These are phyloP conservation scores for Raphanus sativus DNA, from an alignment of 345 rosid genomes.

Conservation along the genomic window DNA sequence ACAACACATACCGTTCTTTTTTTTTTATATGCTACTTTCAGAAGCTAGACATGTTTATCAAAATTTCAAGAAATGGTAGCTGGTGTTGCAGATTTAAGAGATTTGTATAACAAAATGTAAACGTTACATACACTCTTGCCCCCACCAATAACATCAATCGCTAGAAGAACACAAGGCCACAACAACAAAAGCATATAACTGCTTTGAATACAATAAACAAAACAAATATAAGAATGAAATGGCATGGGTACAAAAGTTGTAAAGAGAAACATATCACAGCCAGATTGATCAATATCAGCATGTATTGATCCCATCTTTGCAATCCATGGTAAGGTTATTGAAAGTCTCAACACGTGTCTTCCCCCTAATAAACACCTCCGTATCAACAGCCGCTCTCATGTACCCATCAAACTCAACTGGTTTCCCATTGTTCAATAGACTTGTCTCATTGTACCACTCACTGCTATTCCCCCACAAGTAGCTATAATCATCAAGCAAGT, in stretches of 20 bases:
- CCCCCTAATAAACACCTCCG: slow-evolving; percentile 77
- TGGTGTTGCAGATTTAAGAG: not conserved
- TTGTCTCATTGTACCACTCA: slow-evolving; percentile 91
- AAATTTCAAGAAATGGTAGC: not conserved
- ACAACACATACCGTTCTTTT: too few relatives aligned
- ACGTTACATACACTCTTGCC: slow-evolving; percentile 19
- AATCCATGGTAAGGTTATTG: slow-evolving; percentile 77
- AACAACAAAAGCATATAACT: slow-evolving; percentile 15
- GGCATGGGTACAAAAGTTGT: not conserved
- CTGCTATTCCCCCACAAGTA: slow-evolving; percentile 75
- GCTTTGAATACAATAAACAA: slow-evolving; percentile 9
- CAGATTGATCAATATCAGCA: slow-evolving; percentile 50
- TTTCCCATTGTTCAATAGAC: slow-evolving; percentile 56
- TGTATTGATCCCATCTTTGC: slow-evolving; percentile 90
- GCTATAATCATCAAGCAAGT: slow-evolving; percentile 80
- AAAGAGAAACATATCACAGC: slow-evolving; percentile 19
- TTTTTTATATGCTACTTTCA: not conserved
- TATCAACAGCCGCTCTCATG: slow-evolving; percentile 97
- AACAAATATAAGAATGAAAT: slow-evolving; percentile 21
- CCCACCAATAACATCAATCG: not conserved
- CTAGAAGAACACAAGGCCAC: slow-evolving; percentile 22
- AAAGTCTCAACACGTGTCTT: slow-evolving; percentile 85
- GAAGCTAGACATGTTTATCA: not conserved
- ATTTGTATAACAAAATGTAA: not conserved
- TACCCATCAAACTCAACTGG: slow-evolving; percentile 87